phyloP scores from a whole-genome alignment of 306 rosid species.

The Morella rubra region DNA sequence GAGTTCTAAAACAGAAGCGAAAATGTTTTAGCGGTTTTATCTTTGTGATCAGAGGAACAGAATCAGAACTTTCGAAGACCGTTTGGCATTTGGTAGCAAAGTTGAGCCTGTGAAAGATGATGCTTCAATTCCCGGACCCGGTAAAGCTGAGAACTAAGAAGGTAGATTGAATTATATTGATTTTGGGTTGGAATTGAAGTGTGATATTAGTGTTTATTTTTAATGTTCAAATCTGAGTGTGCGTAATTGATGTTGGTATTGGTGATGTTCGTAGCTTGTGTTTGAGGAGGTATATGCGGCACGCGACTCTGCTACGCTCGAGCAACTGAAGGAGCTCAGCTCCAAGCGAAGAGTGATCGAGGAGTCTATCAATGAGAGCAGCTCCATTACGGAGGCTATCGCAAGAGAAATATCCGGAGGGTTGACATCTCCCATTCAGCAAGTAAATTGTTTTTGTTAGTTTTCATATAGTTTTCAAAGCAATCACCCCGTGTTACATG shows the following conservation, averaged over 20 bases:
- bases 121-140: conserved; percentile 63
- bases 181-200: not conserved
- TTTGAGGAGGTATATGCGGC: conserved; percentile 63
- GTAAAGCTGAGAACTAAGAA: conserved; percentile 66
- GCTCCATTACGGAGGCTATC: conserved; percentile 66
- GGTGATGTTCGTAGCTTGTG: conserved; percentile 51
- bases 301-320: conserved; percentile 64
- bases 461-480: not conserved
- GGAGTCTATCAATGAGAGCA: conserved; percentile 58
- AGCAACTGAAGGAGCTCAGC: conserved; percentile 77
- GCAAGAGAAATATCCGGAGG: conserved; percentile 86
- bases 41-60: not conserved
- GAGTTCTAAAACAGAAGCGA: not conserved
- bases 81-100: not conserved
- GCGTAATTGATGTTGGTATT: not conserved
- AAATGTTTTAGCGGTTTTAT: not conserved
- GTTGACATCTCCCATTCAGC: conserved; percentile 56
- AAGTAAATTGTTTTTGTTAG: conserved; percentile 43
- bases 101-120: conserved; percentile 42
- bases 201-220: conserved; percentile 2
- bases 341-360: conserved; percentile 69
- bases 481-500: not conserved
- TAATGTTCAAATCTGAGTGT: not conserved
- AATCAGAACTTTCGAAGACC: not conserved
- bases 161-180: conserved; percentile 32